Evolutionary conservation across 345 rosid genomes (phyloP), one percentile per base, ranked within the genome.

Genomic region (Eucalyptus camaldulensis): DNA sequence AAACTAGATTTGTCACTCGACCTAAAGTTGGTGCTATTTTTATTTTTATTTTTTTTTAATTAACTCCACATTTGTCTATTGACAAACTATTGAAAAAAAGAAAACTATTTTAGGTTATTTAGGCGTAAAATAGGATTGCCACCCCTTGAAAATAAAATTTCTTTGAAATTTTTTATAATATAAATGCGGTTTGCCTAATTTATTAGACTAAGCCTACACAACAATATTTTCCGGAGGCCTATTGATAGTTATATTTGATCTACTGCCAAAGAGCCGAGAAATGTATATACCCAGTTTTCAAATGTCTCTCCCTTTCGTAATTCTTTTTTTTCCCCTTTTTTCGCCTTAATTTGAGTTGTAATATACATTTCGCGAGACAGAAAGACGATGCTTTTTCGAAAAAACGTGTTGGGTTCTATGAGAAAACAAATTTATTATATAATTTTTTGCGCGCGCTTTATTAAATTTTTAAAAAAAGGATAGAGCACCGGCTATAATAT

Each of bases 1-100:
- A 19, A 0, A 53, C 56, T 53, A 53, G 0, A 53, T 53, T 19
- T 53, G 24, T 19, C 0, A 1, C 24, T 53, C 24, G 0, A 53
- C 5, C 5, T 53, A 53, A 53, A 53, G 24, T 53, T 53, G 4
- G 56, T 53, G 56, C 24, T 53, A 7, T 53, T 53, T 19, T 19
- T 0, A 7, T 3, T 7, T 13, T 13, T 33, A 33, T n/a, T n/a
- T n/a, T n/a, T 51, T 51, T 51, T 17, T 0, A 53, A 53, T 0
- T 53, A 53, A 5, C 5, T 1, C 24, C 56, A 53, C 56, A 53
- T 53, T 19, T 53, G 24, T 53, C 24, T 19, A 19, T 53, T 53
- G 24, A 53, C 56, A 53, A 53, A 53, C 56, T 19, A 53, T 53
- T 8, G 9, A 1, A 3, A 7, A 17, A 17, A 51, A 53, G n/a